Evolutionary conservation across 148 eudicot genomes (phyloP).

Genomic region (Camellia lanceoleosa): DNA sequence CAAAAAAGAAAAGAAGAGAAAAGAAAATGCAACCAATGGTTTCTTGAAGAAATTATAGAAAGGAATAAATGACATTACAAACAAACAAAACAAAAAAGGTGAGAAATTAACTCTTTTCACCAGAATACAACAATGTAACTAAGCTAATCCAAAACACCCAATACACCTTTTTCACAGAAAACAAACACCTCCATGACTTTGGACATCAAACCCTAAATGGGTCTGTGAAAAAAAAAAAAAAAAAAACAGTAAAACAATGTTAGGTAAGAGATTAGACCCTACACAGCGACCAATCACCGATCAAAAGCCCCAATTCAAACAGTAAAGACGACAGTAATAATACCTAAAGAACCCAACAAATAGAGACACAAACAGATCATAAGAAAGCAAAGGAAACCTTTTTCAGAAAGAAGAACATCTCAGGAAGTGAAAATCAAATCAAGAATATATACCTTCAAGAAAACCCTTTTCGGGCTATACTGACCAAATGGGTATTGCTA

Average conservation of each 20-base stretch:
- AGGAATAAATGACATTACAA: not conserved
- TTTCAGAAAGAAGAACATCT: not conserved
- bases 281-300: constrained; percentile 9
- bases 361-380: constrained; percentile 11
- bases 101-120: not conserved
- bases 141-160: not conserved
- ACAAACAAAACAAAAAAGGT: not conserved
- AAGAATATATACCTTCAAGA: not conserved
- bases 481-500: constrained; percentile 16
- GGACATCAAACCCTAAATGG: constrained; percentile 12
- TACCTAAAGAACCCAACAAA: not conserved
- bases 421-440: not conserved
- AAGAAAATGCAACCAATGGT: not conserved
- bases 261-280: constrained; percentile 16
- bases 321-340: not conserved
- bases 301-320: not conserved
- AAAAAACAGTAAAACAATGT: not conserved
- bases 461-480: not conserved
- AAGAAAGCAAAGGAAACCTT: not conserved
- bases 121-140: not conserved
- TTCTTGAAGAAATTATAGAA: not conserved
- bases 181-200: constrained; percentile 1
- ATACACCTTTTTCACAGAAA: not conserved
- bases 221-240: not conserved
- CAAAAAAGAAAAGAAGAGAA: not conserved